A percentile compares a stretch with the other conserved stretches of the same genome.
phyloP scores from a whole-genome alignment of 345 rosid genomes.

The Brassica napus region DNA sequence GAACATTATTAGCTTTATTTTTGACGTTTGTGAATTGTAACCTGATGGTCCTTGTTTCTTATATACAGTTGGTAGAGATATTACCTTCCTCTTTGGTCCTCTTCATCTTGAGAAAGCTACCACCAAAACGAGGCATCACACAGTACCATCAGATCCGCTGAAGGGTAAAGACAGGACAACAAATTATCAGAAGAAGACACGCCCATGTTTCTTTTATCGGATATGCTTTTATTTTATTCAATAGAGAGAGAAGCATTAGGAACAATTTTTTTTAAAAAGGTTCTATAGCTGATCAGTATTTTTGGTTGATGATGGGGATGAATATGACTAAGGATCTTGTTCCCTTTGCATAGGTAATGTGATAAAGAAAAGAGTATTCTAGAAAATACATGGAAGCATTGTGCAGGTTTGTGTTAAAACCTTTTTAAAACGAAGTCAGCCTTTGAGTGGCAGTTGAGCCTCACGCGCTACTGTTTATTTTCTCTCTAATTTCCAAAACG shows the following conservation, averaged over 20 bases:
- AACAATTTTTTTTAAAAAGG: background rate
- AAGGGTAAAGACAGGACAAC: conserved; percentile 21
- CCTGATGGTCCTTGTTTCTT: conserved; percentile 7
- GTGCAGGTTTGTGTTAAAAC: background rate
- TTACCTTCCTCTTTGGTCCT: conserved; percentile 87
- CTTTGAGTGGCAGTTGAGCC: no score
- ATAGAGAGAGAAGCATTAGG: conserved; percentile 6
- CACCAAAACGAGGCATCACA: conserved; percentile 82
- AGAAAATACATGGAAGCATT: background rate
- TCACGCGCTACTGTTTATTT: no score
- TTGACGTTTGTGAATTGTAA: background rate
- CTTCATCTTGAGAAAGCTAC: conserved; percentile 88
- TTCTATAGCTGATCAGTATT: conserved; percentile 19
- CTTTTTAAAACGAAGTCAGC: no score
- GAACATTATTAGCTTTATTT: background rate
- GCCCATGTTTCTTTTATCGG: conserved; percentile 4
- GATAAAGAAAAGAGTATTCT: conserved; percentile 4
- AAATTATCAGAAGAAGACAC: conserved; percentile 2
- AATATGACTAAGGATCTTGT: conserved; percentile 13
- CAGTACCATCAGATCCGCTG: conserved; percentile 81
- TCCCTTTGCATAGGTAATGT: conserved; percentile 20
- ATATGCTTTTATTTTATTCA: conserved; percentile 11
- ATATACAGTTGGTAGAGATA: conserved; percentile 79
- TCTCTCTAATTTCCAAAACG: no score
- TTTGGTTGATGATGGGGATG: conserved; percentile 24